Evolutionary conservation across 2,329 filamentous ascomycete species (phyloP).

Genomic region (Fusarium albidum): DNA sequence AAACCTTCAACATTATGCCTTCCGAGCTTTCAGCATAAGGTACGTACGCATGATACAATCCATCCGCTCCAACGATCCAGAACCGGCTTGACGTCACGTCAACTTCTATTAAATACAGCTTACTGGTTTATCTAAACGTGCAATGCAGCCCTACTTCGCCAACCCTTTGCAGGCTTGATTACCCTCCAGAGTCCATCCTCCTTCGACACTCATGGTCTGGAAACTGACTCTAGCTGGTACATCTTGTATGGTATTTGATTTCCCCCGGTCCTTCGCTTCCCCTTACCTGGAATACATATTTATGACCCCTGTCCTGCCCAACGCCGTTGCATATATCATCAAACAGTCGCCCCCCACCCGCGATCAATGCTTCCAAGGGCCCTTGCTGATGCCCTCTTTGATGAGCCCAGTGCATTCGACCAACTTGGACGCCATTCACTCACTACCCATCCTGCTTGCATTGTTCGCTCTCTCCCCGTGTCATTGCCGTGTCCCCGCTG

Average conservation of each 20-base stretch:
- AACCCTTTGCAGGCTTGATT: constrained; percentile 32
- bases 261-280: constrained; percentile 29
- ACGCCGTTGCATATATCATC: constrained; percentile 45
- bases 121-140: constrained; percentile 45
- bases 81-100: constrained; percentile 29
- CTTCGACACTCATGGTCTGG: constrained; percentile 13
- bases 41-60: too few relatives aligned
- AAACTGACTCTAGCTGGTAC: constrained; percentile 23
- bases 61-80: not conserved
- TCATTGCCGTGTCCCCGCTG: constrained; percentile 4
- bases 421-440: not conserved
- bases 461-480: constrained; percentile 1
- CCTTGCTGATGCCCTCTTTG: constrained; percentile 14
- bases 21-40: too few relatives aligned
- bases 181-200: constrained; percentile 15
- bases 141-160: constrained; percentile 33
- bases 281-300: constrained; percentile 38
- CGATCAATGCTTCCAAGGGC: constrained; percentile 25
- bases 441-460: constrained; percentile 7
- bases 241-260: constrained; percentile 41
- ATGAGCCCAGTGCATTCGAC: constrained; percentile 3
- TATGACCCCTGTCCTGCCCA: constrained; percentile 40
- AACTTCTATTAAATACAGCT: constrained; percentile 54
- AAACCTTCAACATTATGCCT: not conserved
- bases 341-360: constrained; percentile 33